Evolutionary conservation across 305 asterid species (phyloP), one percentile per base, ranked within the genome.

Genomic region (Fraxinus nigra): DNA sequence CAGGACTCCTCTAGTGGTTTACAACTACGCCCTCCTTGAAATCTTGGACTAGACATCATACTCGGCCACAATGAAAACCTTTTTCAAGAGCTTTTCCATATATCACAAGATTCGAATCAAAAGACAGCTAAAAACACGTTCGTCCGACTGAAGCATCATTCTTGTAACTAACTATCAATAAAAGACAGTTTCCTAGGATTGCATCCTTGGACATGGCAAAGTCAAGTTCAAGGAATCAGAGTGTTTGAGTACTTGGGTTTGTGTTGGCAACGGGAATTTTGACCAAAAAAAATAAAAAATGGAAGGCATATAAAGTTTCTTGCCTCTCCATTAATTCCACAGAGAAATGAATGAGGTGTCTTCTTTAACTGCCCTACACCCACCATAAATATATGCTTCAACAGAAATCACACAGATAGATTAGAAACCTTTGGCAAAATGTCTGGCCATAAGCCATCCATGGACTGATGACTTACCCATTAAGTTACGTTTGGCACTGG

Each of bases 1-100:
- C 26, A 87, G 88, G 86, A 82, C 86, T 1, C 95, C 95, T 4
- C 76, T 91, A 2, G 92, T 81, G n/a, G 88, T 91, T 38, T 89
- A 87, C 72, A 87, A 85, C 80, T 90, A 88, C 34, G 67, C 86
- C 56, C 90, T 79, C 90, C 91, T 13, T 86, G 85, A 79, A 83
- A 83, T 79, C 80, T 86, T 0, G 73, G 0, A 82, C 11, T 18
- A 22, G 18, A 43, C 34, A 3, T 40, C 22, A 18, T 33, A 26
- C 72, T 14, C 6, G n/a, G 22, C 72, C 46, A 22, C 34, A 10
- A 56, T 16, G 26, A 80, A 18, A 10, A 54, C 75, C 0, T 73
- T 78, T 20, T 72, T 79, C 78, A 74, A 76, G 38, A 79, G 82
- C 24, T 40, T 85, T 63, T 78, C 84, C 2, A 67, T 80, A 4